A percentile compares a stretch with the other conserved stretches of the same genome.
Evolutionary conservation across 2,329 filamentous ascomycete genomes (phyloP).

Genomic region (Botrytis medusae): DNA sequence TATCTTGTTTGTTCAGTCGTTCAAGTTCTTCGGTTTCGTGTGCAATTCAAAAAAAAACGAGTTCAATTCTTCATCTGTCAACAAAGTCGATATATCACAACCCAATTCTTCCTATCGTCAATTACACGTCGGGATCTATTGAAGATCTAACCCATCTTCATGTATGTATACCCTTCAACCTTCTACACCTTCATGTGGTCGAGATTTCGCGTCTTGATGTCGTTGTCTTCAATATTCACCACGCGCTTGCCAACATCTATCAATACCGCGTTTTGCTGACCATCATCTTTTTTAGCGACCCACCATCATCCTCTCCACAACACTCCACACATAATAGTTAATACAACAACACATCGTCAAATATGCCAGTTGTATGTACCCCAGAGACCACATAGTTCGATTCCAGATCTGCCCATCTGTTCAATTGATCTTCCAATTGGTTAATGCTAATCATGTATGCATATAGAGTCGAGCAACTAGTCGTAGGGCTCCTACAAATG

Average conservation of each 20-base stretch:
- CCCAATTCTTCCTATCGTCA: constrained; percentile 22
- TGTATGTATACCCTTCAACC: constrained; percentile 30
- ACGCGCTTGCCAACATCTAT: constrained; percentile 33
- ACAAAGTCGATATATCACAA: constrained; percentile 32
- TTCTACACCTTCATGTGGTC: not conserved
- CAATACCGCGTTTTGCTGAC: constrained; percentile 37
- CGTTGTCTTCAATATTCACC: constrained; percentile 10
- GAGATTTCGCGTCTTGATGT: constrained; percentile 33
- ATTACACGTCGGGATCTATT: constrained; percentile 25
- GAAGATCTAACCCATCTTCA: constrained; percentile 19
- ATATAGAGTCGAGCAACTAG: constrained; percentile 64
- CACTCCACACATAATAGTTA: constrained; percentile 40
- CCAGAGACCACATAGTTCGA: constrained; percentile 17
- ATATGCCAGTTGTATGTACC: constrained; percentile 58
- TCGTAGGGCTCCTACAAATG: constrained; percentile 77
- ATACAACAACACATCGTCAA: constrained; percentile 29
- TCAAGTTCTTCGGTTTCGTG: constrained; percentile 14
- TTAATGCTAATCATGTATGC: constrained; percentile 41
- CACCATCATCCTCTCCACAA: constrained; percentile 24
- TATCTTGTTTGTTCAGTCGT: constrained; percentile 18
- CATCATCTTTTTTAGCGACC: constrained; percentile 26
- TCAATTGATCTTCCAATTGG: constrained; percentile 13
- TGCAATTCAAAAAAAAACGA: constrained; percentile 16
- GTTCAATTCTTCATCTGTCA: constrained; percentile 20
- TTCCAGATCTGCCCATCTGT: not conserved